Evolutionary conservation across 441 rosid species (phyloP), one percentile per base, ranked within the genome.

Genomic region (Erodium trifolium): DNA sequence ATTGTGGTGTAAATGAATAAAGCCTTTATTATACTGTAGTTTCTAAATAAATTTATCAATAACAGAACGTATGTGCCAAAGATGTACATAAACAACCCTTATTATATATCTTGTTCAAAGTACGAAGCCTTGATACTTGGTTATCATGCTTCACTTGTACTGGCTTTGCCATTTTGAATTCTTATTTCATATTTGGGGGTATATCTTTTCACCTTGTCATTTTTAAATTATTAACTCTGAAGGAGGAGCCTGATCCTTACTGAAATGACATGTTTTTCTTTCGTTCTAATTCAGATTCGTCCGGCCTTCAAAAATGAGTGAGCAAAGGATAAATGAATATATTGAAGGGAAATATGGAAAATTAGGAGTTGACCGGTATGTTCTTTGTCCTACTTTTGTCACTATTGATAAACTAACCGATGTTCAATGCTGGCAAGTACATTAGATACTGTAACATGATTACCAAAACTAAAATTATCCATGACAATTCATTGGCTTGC

Each of bases 291-390:
- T 47, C 81, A 93, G 98, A 86, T 93, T 93, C 66, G 97, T 89
- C 67, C 86, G 89, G 84, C 98, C 97, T 23, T 71, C 88, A 65
- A 78, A 85, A 78, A 89, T 93, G 96, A 84, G 81, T 1, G 90
- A 83, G 80, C 81, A 82, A 73, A 87, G 91, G 71, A 76, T 86
- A 67, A 86, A 86, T 67, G 83, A 84, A 73, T 93, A 91, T 73
- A 86, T 93, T 2, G 82, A 79, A 75, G 94, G 90, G 78, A 93
- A 93, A 82, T 93, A 91, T 64, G 97, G 98, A 3, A 86, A 88
- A 79, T 73, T 93, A 70, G 95, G 98, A 71, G 94, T 93, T 75
- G 92, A 93, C 72, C 81, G 93, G 98, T 93, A 85, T 68, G 86
- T 72, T 68, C 62, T 64, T 66, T 34, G 37, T 34, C 5, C 37